Base-by-base conservation (phyloP, 139 green algal genomes). In the Chara braunii region DNA sequence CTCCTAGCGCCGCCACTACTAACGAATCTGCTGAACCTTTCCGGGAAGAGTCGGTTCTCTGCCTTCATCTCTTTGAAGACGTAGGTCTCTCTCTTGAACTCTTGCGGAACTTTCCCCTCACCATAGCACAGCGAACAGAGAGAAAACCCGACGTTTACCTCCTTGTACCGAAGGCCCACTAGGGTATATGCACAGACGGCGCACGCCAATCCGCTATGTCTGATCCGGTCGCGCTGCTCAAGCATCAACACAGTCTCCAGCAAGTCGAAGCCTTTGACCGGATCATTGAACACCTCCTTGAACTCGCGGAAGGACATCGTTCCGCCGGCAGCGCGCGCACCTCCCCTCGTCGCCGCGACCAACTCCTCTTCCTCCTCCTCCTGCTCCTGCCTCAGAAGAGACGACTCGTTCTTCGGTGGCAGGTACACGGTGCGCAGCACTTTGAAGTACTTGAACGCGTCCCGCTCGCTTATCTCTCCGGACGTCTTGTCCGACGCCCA, bases 81-180 rank as follows among this genome's bases (percentile, higher is more conserved):
- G n/a, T n/a, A n/a, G n/a, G n/a, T n/a, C n/a, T n/a, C n/a, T n/a
- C n/a, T n/a, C n/a, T n/a, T n/a, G n/a, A n/a, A n/a, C n/a, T n/a
- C n/a, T n/a, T n/a, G n/a, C n/a, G 55, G 66, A 24, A 70, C 58
- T 31, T 75, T 75, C 3, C 66, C 26, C 48, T 75, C 66, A 44
- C 66, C 43, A 44, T 69, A 75, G 40, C 66, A 70, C 5, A 42
- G 32, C n/a, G 23, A 35, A 9, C 55, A 75, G 14, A 75, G 37
- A 32, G 50, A 30, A 44, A 75, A 75, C 2, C 60, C 33, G 9
- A 22, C 12, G 12, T 70, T 51, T 18, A 34, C 24, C 29, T 67
- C 54, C 29, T 35, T 22, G 66, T 62, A 75, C 3, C 66, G 66
- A 43, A 30, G 56, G n/a, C 55, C 66, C 3, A 75, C 57, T n/a